Evolutionary conservation across 2,329 filamentous ascomycete species (phyloP).

Genomic region (Teratosphaeria zuluensis): DNA sequence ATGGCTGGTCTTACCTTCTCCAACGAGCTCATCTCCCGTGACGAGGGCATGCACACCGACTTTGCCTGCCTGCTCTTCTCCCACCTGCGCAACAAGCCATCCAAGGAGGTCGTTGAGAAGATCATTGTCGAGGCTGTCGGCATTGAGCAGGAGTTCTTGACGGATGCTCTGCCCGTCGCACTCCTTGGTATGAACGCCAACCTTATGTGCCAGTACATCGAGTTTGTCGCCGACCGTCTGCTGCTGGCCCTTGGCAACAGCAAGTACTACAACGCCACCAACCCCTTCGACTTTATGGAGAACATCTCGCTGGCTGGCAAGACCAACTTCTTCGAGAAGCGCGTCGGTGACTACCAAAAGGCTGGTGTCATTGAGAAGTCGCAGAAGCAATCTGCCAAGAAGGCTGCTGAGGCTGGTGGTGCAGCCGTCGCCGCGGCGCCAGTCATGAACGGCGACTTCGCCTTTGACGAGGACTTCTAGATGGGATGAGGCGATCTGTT

Average conservation of each 20-base stretch:
- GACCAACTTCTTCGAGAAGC: constrained; percentile 99
- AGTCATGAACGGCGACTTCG: constrained; percentile 62
- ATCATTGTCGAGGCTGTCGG: constrained; percentile 90
- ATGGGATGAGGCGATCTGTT: constrained; percentile 15
- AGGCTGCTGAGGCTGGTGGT: constrained; percentile 28
- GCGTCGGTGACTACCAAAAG: constrained; percentile 98
- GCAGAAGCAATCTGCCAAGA: constrained; percentile 38
- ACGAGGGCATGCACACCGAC: constrained; percentile 98
- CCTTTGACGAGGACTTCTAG: constrained; percentile 96
- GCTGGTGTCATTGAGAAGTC: constrained; percentile 94
- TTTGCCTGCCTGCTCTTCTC: constrained; percentile 96
- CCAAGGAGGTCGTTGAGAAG: constrained; percentile 66
- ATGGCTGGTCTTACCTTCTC: constrained; percentile 99
- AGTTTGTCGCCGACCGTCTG: constrained; percentile 96
- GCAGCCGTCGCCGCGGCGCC: constrained; percentile 32
- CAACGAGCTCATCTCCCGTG: constrained; percentile 98
- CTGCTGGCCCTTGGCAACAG: constrained; percentile 86
- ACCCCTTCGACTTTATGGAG: constrained; percentile 99
- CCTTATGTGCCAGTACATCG: constrained; percentile 99
- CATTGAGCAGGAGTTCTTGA: constrained; percentile 97
- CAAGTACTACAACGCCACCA: constrained; percentile 84
- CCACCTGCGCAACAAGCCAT: constrained; percentile 87
- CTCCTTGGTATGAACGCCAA: constrained; percentile 95
- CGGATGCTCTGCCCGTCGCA: constrained; percentile 83
- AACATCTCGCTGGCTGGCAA: constrained; percentile 98